A percentile compares a stretch with the other conserved stretches of the same genome.
Evolutionary conservation across 768 basidiomycete genomes (phyloP).

Genomic region (Strobilomyces confusus): DNA sequence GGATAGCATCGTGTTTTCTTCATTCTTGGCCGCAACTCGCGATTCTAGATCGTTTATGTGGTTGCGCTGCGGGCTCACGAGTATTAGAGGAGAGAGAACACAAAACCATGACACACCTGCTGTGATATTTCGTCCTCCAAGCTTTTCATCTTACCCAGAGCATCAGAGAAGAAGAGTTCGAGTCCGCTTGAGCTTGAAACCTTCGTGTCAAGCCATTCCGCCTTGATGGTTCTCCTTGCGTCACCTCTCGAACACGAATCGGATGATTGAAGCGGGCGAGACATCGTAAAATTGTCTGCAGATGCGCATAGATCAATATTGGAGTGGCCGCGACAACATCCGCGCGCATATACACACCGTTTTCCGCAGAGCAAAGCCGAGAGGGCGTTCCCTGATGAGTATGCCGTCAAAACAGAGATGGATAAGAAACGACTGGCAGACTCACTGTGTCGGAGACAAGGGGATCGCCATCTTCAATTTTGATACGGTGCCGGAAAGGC

Average conservation of each 20-base stretch:
- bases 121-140: slow-evolving; percentile 8
- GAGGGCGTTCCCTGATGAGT: slow-evolving; percentile 7
- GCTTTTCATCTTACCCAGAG: background rate
- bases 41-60: slow-evolving; percentile 19
- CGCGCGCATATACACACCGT: slow-evolving; percentile 25
- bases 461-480: slow-evolving; percentile 6
- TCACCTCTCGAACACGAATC: slow-evolving; percentile 5
- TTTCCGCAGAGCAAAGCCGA: slow-evolving; percentile 7
- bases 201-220: slow-evolving; percentile 1
- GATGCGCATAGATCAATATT: slow-evolving; percentile 7
- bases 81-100: background rate
- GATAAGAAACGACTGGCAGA: background rate
- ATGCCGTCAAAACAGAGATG: background rate
- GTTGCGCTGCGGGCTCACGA: slow-evolving; percentile 13
- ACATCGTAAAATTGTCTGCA: slow-evolving; percentile 9
- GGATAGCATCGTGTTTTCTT: slow-evolving; percentile 12
- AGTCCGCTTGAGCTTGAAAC: background rate
- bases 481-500: slow-evolving; percentile 1
- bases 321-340: background rate
- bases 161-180: slow-evolving; percentile 3
- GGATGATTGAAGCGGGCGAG: slow-evolving; percentile 1
- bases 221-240: slow-evolving; percentile 4
- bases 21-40: slow-evolving; percentile 14
- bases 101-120: slow-evolving; percentile 7
- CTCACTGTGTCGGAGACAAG: slow-evolving; percentile 6